These are phyloP conservation scores for Henningerozyma blattae DNA, from an alignment of 805 yeast species.

Conservation along the genomic window DNA sequence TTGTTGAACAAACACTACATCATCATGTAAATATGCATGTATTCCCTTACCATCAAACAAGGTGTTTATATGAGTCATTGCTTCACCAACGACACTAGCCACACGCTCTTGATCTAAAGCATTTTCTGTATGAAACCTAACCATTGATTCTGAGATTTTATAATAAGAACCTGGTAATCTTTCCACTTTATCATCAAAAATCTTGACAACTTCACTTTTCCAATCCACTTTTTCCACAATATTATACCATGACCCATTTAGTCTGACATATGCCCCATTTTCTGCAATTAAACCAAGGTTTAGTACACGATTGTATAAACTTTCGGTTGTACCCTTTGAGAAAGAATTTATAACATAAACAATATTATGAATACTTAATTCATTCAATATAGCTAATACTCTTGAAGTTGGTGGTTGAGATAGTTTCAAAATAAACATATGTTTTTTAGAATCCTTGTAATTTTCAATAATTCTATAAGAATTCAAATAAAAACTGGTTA, in stretches of 20 bases:
- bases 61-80: constrained; percentile 75
- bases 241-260: constrained; percentile 48
- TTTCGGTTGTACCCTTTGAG: constrained; percentile 51
- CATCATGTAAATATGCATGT: constrained; percentile 66
- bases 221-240: constrained; percentile 42
- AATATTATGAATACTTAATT: constrained; percentile 49
- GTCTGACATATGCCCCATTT: constrained; percentile 69
- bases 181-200: constrained; percentile 37
- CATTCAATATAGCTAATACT: constrained; percentile 43
- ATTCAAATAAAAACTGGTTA: constrained; percentile 24
- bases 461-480: constrained; percentile 17
- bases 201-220: constrained; percentile 23
- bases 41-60: constrained; percentile 49
- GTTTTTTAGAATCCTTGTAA: constrained; percentile 24
- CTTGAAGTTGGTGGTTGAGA: constrained; percentile 51
- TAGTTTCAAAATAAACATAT: constrained; percentile 35
- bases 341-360: constrained; percentile 64
- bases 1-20: constrained; percentile 62
- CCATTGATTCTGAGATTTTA: constrained; percentile 62
- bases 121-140: constrained; percentile 64
- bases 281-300: constrained; percentile 80
- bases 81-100: constrained; percentile 64
- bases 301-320: constrained; percentile 54
- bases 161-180: constrained; percentile 70
- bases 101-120: constrained; percentile 55